A percentile compares a stretch with the other conserved stretches of the same genome.
phyloP scores from a whole-genome alignment of 2,329 filamentous ascomycete species.

The Ophiostoma australiae region DNA sequence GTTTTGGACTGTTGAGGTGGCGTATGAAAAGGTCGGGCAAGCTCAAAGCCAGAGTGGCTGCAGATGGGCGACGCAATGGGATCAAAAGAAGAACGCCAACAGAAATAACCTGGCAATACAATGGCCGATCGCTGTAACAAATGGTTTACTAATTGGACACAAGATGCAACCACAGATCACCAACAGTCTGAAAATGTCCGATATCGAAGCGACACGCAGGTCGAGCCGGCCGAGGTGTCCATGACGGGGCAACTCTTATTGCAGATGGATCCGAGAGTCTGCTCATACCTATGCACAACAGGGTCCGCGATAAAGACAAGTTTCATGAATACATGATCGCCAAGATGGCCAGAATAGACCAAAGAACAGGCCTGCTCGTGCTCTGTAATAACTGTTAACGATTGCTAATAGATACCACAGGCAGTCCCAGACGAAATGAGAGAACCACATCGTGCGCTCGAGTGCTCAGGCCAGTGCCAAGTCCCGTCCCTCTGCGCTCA shows the following conservation, averaged over 20 bases:
- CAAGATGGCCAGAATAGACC: no score
- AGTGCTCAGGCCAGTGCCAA: background rate
- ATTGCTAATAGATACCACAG: background rate
- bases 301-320: background rate
- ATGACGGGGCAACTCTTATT: background rate
- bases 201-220: background rate
- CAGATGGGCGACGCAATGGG: background rate
- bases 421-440: background rate
- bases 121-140: background rate
- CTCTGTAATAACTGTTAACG: no score
- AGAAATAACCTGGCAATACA: background rate
- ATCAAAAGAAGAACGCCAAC: background rate
- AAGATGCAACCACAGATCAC: background rate
- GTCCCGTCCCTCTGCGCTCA: background rate
- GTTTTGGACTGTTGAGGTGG: no score
- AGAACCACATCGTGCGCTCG: background rate
- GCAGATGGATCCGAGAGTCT: background rate
- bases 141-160: background rate
- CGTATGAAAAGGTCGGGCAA: no score
- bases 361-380: no score
- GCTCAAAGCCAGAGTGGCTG: background rate
- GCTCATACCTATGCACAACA: background rate
- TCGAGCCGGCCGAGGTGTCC: background rate
- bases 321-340: background rate
- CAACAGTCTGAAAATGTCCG: background rate